phyloP scores from a whole-genome alignment of 2,329 filamentous ascomycete species.

The Trichophyton benhamiae region DNA sequence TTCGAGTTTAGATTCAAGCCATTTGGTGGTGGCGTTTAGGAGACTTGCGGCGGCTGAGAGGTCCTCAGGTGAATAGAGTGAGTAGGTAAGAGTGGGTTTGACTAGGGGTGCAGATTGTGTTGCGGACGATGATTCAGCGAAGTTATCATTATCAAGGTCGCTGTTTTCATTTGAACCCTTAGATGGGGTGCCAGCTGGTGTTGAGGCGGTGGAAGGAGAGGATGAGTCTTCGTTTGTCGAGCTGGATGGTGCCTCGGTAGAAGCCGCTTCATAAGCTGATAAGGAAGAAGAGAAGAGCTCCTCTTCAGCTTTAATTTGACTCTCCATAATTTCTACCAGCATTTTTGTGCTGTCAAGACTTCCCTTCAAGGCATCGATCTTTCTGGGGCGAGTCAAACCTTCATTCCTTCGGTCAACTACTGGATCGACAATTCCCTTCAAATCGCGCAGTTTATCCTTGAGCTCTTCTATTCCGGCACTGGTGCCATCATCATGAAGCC shows the following conservation, averaged over 20 bases:
- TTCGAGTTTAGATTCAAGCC: slow-evolving; percentile 61
- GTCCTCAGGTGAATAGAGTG: slow-evolving; percentile 62
- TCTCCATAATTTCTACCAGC: slow-evolving; percentile 58
- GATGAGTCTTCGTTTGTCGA: slow-evolving; percentile 28
- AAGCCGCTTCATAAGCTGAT: slow-evolving; percentile 34
- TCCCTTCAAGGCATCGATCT: slow-evolving; percentile 54
- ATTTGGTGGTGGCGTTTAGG: slow-evolving; percentile 52
- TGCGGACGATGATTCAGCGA: slow-evolving; percentile 27
- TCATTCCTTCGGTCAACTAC: slow-evolving; percentile 67
- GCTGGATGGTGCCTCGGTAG: slow-evolving; percentile 25
- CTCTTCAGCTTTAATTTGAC: slow-evolving; percentile 61
- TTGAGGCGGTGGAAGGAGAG: slow-evolving; percentile 37
- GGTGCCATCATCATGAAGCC: slow-evolving; percentile 77
- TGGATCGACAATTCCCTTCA: slow-evolving; percentile 66
- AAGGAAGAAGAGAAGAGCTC: slow-evolving; percentile 45
- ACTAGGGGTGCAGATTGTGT: slow-evolving; percentile 22
- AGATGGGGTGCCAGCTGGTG: slow-evolving; percentile 17
- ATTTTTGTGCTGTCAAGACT: slow-evolving; percentile 58
- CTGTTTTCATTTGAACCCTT: slow-evolving; percentile 38
- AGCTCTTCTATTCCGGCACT: slow-evolving; percentile 65
- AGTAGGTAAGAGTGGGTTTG: slow-evolving; percentile 41
- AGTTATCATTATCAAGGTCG: slow-evolving; percentile 62
- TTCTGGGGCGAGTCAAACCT: slow-evolving; percentile 54
- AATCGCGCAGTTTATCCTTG: slow-evolving; percentile 59
- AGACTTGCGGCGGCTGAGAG: slow-evolving; percentile 52